Base-by-base conservation (phyloP, 768 basidiomycete species). In the Boletus rubroflammeus region DNA sequence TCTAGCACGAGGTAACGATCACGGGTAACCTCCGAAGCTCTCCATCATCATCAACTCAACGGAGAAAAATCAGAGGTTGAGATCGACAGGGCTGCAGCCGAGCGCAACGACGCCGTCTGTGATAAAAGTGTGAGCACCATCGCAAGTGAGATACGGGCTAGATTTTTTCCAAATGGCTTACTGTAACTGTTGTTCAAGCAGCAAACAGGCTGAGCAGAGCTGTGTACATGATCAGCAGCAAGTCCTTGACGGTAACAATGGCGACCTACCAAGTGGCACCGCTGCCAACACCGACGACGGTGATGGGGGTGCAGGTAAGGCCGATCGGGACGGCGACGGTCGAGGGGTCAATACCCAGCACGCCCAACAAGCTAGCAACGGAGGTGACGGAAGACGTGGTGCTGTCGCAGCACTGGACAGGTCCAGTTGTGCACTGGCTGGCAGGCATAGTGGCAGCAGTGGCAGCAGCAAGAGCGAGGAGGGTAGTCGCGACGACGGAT, bases 401-500 rank as follows among this genome's bases (percentile, higher is more conserved):
- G 1, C 32, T 46, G 44, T 58, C 7, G 5, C 44, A 50, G 35
- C 51, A 53, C 32, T 56, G 50, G 21, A 50, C 3, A 2, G 14
- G 7, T 9, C 35, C 52, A 35, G 35, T 46, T 3, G 32, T 14
- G 26, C 51, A 46, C 32, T 45, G 9, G 50, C 45, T 40, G 13
- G 56, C 43, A n/a, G 42, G 38, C 17, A 14, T 5, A 3, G 17
- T 50, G 6, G 47, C 36, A 13, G 5, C 32, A 15, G 43, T 11
- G 9, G 26, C 19, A 3, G 44, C 38, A 32, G 38, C 50, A 36
- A 52, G 50, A 42, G 50, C 47, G 47, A 57, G 42, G 36, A 57
- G 19, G 29, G 35, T 49, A 13, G 47, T 44, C 2, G 41, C 9
- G 44, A 49, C 53, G 28, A 25, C 4, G 17, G 35, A 4, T 21